phyloP scores from a whole-genome alignment of 2,329 filamentous ascomycete genomes.

The Dactylella cylindrospora region DNA sequence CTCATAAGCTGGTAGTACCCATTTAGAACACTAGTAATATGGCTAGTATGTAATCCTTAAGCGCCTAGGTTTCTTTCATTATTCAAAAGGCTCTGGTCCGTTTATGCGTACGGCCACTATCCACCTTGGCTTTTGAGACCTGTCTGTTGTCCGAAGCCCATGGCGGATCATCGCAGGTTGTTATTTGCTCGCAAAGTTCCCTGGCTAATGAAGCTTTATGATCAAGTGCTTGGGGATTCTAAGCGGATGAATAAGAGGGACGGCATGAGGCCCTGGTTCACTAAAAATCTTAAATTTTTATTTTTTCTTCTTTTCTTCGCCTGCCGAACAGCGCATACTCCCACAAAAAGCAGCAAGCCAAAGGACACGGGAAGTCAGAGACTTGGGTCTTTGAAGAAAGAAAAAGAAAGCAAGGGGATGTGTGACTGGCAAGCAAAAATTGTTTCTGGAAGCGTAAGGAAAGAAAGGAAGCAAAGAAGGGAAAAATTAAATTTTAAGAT shows the following conservation, averaged over 20 bases:
- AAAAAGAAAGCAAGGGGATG: conserved; percentile 24
- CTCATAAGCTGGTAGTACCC: not conserved
- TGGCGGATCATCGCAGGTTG: not conserved
- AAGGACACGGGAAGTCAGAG: conserved; percentile 17
- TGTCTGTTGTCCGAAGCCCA: conserved; percentile 31
- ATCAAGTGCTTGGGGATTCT: no score
- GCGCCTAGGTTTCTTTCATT: conserved; percentile 24
- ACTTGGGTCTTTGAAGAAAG: conserved; percentile 41
- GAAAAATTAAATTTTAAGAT: not conserved
- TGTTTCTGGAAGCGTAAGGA: no score
- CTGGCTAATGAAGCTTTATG: no score
- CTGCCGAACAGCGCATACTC: conserved; percentile 23
- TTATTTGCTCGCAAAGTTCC: not conserved
- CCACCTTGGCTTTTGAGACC: not conserved
- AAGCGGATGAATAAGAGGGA: conserved; percentile 20
- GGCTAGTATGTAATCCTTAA: conserved; percentile 30
- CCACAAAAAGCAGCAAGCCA: conserved; percentile 7
- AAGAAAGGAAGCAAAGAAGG: not conserved
- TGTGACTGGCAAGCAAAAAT: no score
- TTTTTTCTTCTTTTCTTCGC: no score
- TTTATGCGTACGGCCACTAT: conserved; percentile 16
- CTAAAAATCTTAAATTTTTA: no score
- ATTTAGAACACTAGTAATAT: conserved; percentile 3
- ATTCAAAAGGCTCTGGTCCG: conserved; percentile 2
- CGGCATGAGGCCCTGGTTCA: conserved; percentile 39